phyloP scores from a whole-genome alignment of 108 stramenopile genomes.

The Cyclotella cryptica region DNA sequence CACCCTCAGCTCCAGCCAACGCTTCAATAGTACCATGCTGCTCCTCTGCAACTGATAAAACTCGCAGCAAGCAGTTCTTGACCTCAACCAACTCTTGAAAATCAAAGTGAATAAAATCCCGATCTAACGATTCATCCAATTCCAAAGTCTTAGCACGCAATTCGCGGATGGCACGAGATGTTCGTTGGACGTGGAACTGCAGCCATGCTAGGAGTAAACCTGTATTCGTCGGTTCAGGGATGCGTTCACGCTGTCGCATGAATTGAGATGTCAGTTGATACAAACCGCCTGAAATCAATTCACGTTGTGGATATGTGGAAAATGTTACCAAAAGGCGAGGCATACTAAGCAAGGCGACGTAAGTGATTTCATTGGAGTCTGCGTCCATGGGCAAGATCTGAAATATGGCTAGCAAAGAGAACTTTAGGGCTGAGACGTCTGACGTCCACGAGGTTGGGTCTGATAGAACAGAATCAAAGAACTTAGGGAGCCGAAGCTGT shows the following conservation, averaged over 20 bases:
- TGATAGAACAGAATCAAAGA: slow-evolving; percentile 53
- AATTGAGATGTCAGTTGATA: slow-evolving; percentile 38
- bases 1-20: slow-evolving; percentile 42
- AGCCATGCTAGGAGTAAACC: slow-evolving; percentile 58
- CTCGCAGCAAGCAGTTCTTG: slow-evolving; percentile 52
- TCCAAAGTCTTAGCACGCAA: slow-evolving; percentile 41
- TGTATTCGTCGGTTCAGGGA: slow-evolving; percentile 47
- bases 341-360: slow-evolving; percentile 53
- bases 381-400: slow-evolving; percentile 53
- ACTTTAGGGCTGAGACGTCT: slow-evolving; percentile 56
- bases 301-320: slow-evolving; percentile 45
- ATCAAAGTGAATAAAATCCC: slow-evolving; percentile 39
- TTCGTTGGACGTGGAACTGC: slow-evolving; percentile 60
- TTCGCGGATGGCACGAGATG: slow-evolving; percentile 50
- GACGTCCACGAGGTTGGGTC: slow-evolving; percentile 53
- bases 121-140: slow-evolving; percentile 57
- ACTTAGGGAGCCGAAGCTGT: slow-evolving; percentile 50
- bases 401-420: slow-evolving; percentile 46
- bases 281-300: slow-evolving; percentile 24
- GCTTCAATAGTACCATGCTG: slow-evolving; percentile 69
- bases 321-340: slow-evolving; percentile 58
- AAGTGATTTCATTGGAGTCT: slow-evolving; percentile 46
- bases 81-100: slow-evolving; percentile 52
- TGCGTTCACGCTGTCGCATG: slow-evolving; percentile 55
- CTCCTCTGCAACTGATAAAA: slow-evolving; percentile 62